Percentiles rank a stretch among this genome's conserved stretches.
These are phyloP conservation scores for Megacollybia marginata DNA, from an alignment of 768 basidiomycete species.

Conservation along the genomic window DNA sequence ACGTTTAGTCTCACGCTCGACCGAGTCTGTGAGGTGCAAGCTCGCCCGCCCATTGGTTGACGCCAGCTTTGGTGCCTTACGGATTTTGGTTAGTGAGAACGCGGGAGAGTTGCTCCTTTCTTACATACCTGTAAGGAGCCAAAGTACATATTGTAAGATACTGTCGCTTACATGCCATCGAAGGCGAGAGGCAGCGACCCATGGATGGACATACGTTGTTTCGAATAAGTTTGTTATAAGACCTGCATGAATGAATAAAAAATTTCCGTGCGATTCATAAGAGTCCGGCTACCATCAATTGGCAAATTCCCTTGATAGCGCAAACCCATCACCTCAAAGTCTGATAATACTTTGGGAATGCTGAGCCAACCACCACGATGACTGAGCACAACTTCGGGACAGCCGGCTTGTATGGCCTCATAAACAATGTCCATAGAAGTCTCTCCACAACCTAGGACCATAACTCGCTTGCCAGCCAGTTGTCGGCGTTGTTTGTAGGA, in stretches of 20 bases:
- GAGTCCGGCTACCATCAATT: slow-evolving; percentile 21
- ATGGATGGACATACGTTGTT: slow-evolving; percentile 50
- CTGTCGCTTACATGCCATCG: slow-evolving; percentile 37
- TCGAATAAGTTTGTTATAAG: slow-evolving; percentile 55
- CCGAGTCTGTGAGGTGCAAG: slow-evolving; percentile 11
- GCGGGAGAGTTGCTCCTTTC: slow-evolving; percentile 12
- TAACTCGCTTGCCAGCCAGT: slow-evolving; percentile 35
- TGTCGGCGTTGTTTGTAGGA: slow-evolving; percentile 43
- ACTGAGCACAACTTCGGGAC: slow-evolving; percentile 45
- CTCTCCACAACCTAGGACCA: slow-evolving; percentile 56
- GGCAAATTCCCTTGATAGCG: slow-evolving; percentile 31
- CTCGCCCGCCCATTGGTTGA: slow-evolving; percentile 48
- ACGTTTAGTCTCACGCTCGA: slow-evolving; percentile 43
- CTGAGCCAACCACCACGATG: slow-evolving; percentile 40
- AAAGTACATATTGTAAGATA: slow-evolving; percentile 47
- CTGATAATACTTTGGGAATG: slow-evolving; percentile 54
- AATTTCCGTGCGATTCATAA: too few relatives aligned
- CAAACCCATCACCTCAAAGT: slow-evolving; percentile 47
- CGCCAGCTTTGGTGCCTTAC: slow-evolving; percentile 44
- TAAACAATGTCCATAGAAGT: slow-evolving; percentile 57
- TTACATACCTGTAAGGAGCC: slow-evolving; percentile 55
- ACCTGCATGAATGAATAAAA: too few relatives aligned
- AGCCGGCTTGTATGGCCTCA: slow-evolving; percentile 40
- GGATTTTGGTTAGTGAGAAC: slow-evolving; percentile 21
- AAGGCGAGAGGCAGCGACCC: slow-evolving; percentile 46